Evolutionary conservation across 306 rosid species (phyloP), one percentile per base, ranked within the genome.

Genomic region (Cicer chorassanicum): DNA sequence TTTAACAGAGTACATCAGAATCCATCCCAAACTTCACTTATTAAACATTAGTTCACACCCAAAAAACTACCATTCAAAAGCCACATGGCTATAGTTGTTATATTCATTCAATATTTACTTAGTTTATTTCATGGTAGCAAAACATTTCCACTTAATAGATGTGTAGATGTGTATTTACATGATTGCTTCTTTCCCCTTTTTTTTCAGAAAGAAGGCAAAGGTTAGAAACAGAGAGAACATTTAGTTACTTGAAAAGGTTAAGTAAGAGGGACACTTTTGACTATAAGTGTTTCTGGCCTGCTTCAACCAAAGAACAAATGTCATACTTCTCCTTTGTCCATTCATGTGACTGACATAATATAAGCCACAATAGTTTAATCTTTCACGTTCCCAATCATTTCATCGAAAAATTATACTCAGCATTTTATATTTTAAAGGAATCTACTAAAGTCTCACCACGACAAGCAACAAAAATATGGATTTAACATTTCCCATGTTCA

Each of bases 91-190:
- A 38, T 6, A 18, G 49, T 18, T 41, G 67, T 59, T 57, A 59
- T 42, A 49, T 69, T 67, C 76, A 75, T 63, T 62, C 45, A 71
- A 42, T 41, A 53, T 14, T 74, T 40, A 12, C 8, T 7, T 36
- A 29, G 44, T 68, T 49, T 43, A 70, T 64, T 70, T 71, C 34
- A 49, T 55, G 53, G 63, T 60, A 72, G 65, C 12, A 81, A 78
- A 60, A 60, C 69, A 73, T 9, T 82, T 57, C 76, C 29, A 61
- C 54, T 18, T 44, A 59, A 16, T 45, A 55, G 10, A 15, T 53
- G 43, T 24, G 34, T 24, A 24, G 34, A 24, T 16, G 7, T 51
- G 44, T 60, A 53, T 29, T 55, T 8, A 61, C 45, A 12, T 62
- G 34, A 63, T 34, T 60, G 24, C 57, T 49, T 6, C 34, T 24